Evolutionary conservation across 192 early-diverging fungal species (phyloP), one percentile per base, ranked within the genome.

Genomic region (Cladochytrium replicatum): DNA sequence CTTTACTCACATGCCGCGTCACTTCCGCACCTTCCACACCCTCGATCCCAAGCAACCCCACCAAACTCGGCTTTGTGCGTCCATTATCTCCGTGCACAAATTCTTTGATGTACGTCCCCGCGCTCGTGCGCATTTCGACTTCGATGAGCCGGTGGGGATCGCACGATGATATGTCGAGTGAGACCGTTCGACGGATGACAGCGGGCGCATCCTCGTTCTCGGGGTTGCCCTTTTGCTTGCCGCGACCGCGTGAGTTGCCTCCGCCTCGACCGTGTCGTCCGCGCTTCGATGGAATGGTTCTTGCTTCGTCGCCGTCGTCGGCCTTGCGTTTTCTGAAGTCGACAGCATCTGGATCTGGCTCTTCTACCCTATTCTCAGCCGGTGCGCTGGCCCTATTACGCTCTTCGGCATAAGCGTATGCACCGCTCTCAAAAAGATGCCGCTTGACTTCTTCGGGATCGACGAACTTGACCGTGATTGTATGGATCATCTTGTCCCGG

Each of bases 1-100:
- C n/a, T n/a, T n/a, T n/a, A n/a, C n/a, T n/a, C n/a, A n/a, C n/a
- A n/a, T n/a, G n/a, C n/a, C n/a, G n/a, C n/a, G n/a, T n/a, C n/a
- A n/a, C n/a, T n/a, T n/a, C n/a, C n/a, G n/a, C n/a, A n/a, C n/a
- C 34, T 17, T 55, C 55, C 34, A 63, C 75, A 23, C 68, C 75
- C 23, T 73, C 47, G 29, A 87, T 69, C 1, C 72, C 74, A 5
- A 77, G 59, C 50, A 97, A 48, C 23, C 52, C 52, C n/a, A 61
- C 63, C 23, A 85, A 46, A 21, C 75, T 83, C 9, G 93, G 93
- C 22, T 55, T 56, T 0, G 89, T 93, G 21, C 91, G 75, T 2
- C 91, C 91, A 13, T 82, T 55, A 68, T 97, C 93, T n/a, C 90
- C 86, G 51, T 93, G 89, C 1, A 93, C 75, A 81, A 93, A 97